phyloP scores from a whole-genome alignment of 257 asterid species.

The Ballota nigra region DNA sequence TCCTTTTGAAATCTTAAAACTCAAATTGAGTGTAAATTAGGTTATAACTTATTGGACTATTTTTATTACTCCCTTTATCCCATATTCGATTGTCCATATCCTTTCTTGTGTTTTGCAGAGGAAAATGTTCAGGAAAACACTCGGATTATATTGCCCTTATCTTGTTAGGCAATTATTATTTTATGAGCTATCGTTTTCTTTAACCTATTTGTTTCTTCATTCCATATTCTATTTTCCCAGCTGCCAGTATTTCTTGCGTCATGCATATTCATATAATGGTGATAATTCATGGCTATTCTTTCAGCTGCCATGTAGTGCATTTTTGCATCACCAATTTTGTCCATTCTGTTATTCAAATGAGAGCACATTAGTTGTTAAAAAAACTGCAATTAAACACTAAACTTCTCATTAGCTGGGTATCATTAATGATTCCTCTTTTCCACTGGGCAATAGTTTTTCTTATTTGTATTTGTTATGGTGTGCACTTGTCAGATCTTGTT shows the following conservation, averaged over 20 bases:
- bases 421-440: neutral
- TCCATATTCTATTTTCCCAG: neutral
- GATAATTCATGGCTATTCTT: neutral
- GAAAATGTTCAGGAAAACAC: too few species aligned
- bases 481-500: neutral
- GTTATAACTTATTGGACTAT: too few species aligned
- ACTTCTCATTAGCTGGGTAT: neutral
- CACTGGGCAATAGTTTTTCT: neutral
- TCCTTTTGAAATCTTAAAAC: too few species aligned
- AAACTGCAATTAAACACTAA: neutral
- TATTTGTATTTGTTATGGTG: neutral
- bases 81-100: too few species aligned
- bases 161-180: neutral
- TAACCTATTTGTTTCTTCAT: neutral
- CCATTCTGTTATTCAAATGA: neutral
- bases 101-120: too few species aligned
- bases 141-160: neutral
- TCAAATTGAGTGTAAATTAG: too few species aligned
- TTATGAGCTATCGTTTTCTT: neutral
- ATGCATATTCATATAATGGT: neutral
- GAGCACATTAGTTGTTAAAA: neutral
- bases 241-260: neutral
- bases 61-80: too few species aligned
- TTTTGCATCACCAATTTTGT: neutral
- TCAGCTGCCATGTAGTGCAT: neutral